A percentile compares a stretch with the other conserved stretches of the same genome.
phyloP scores from a whole-genome alignment of 305 asterid genomes.

The Fraxinus velutina region DNA sequence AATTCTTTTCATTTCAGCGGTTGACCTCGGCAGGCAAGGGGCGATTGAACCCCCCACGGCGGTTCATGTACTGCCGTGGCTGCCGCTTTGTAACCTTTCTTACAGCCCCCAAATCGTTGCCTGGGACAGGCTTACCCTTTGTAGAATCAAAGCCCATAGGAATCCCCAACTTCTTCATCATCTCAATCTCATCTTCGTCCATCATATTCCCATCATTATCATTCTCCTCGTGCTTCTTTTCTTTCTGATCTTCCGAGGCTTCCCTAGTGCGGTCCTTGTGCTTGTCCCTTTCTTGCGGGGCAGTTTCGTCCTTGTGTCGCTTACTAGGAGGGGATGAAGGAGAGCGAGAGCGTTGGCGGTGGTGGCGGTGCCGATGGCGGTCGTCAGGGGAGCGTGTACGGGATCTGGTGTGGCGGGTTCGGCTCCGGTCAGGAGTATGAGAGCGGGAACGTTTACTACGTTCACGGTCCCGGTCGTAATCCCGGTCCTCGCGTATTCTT shows the following conservation, averaged over 20 bases:
- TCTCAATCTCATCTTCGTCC: conserved; percentile 84
- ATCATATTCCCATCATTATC: conserved; percentile 35
- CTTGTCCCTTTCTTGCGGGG: conserved; percentile 39
- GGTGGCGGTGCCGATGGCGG: conserved; percentile 49
- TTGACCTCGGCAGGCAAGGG: conserved; percentile 84
- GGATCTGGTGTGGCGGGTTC: conserved; percentile 52
- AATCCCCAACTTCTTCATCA: conserved; percentile 90
- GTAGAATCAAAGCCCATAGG: conserved; percentile 90
- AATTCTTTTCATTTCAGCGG: conserved; percentile 38
- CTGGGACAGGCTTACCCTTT: conserved; percentile 80
- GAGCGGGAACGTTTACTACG: conserved; percentile 54
- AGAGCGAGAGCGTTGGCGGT: conserved; percentile 42
- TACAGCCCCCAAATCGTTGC: conserved; percentile 84
- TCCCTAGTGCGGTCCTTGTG: conserved; percentile 37
- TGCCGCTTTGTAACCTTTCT: conserved; percentile 93
- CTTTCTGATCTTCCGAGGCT: conserved; percentile 35
- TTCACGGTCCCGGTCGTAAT: conserved; percentile 42
- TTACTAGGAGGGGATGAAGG: conserved; percentile 52
- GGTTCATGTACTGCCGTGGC: conserved; percentile 97
- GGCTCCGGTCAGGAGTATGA: conserved; percentile 61
- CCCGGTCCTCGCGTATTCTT: conserved; percentile 37
- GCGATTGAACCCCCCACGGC: conserved; percentile 95
- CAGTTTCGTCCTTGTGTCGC: conserved; percentile 66
- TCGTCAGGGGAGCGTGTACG: conserved; percentile 66
- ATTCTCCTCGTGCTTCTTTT: conserved; percentile 52